These are phyloP conservation scores for Volvox carteri DNA, from an alignment of 163 green algal species.

Conservation along the genomic window DNA sequence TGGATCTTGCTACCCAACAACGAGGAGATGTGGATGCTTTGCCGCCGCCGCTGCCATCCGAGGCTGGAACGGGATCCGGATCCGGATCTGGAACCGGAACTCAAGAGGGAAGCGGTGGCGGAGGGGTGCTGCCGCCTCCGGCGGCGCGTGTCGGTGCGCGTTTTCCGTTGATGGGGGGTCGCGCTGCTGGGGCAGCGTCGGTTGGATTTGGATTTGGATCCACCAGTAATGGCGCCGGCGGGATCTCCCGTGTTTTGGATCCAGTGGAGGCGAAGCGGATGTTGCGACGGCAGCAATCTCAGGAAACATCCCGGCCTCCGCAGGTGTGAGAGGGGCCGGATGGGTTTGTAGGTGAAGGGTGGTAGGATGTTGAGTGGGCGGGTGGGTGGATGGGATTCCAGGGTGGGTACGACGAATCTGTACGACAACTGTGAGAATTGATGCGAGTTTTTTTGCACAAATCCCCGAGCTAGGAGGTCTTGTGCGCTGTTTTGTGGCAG, in stretches of 20 bases:
- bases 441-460: too few relatives aligned
- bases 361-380: not conserved
- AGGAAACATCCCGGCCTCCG: conserved; percentile 33
- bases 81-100: not conserved
- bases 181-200: too few relatives aligned
- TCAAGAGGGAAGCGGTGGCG: not conserved
- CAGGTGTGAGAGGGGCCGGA: not conserved
- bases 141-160: not conserved
- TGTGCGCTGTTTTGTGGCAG: too few relatives aligned
- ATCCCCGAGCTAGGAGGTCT: too few relatives aligned
- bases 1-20: too few relatives aligned
- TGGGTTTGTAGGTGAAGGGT: not conserved
- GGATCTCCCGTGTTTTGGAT: conserved; percentile 14
- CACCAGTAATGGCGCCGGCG: not conserved
- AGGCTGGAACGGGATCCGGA: not conserved
- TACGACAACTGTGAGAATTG: too few relatives aligned
- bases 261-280: conserved; percentile 24
- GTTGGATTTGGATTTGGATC: not conserved
- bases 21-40: not conserved
- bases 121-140: not conserved
- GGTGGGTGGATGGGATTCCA: not conserved
- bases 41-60: not conserved
- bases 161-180: conserved; percentile 3
- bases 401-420: too few relatives aligned
- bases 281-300: conserved; percentile 29